These are phyloP conservation scores for Gossypium anomalum DNA, from an alignment of 345 rosid species.

Conservation along the genomic window DNA sequence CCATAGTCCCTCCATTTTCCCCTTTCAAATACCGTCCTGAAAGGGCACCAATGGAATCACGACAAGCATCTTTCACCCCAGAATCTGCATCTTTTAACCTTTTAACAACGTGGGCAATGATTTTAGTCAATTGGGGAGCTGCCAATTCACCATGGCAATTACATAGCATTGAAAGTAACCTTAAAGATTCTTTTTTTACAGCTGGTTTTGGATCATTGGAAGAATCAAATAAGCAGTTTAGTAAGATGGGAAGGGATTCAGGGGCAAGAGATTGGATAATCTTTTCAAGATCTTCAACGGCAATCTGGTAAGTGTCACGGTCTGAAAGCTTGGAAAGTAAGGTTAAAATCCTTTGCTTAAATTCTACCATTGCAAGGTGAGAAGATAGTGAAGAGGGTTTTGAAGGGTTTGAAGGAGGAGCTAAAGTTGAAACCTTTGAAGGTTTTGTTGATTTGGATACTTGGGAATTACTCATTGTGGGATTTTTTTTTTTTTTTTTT, in stretches of 20 bases:
- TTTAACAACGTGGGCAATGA: conserved; percentile 63
- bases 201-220: conserved; percentile 82
- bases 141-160: conserved; percentile 60
- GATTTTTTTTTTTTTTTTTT: neutral
- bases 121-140: conserved; percentile 61
- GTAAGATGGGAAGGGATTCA: conserved; percentile 80
- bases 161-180: conserved; percentile 59
- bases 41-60: conserved; percentile 70
- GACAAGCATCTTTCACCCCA: conserved; percentile 83
- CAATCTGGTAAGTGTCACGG: conserved; percentile 96
- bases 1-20: conserved; percentile 36
- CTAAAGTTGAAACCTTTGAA: conserved; percentile 33
- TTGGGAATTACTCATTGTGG: conserved; percentile 42
- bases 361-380: conserved; percentile 93
- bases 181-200: conserved; percentile 80
- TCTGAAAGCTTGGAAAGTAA: conserved; percentile 85
- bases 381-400: conserved; percentile 65
- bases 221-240: conserved; percentile 84
- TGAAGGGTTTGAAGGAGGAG: conserved; percentile 31
- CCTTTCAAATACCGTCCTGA: conserved; percentile 68
- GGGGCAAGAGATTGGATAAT: conserved; percentile 59
- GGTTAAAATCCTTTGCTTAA: conserved; percentile 84
- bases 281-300: conserved; percentile 84
- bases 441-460: conserved; percentile 39
- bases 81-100: conserved; percentile 87